A percentile compares a stretch with the other conserved stretches of the same genome.
These are phyloP conservation scores for Phanerochaete sordida DNA, from an alignment of 768 basidiomycete genomes.

Conservation along the genomic window DNA sequence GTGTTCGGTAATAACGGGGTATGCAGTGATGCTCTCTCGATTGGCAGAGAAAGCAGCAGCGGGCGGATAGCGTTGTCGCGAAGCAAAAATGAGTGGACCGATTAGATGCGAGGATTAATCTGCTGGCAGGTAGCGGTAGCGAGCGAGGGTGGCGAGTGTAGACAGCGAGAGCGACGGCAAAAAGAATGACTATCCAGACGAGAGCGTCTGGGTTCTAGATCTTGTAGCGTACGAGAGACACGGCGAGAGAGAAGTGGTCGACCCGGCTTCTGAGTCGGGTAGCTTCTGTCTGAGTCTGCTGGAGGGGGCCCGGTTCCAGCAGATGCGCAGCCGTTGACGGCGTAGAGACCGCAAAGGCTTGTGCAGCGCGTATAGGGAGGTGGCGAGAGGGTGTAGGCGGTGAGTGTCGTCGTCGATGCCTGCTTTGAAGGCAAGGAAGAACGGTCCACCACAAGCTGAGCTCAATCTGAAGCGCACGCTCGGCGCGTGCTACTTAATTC, in stretches of 20 bases:
- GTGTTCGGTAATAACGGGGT: neutral
- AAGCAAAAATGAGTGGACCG: slow-evolving; percentile 9
- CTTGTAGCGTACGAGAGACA: neutral
- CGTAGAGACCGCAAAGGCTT: neutral
- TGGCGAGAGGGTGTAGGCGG: slow-evolving; percentile 13
- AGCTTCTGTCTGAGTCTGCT: neutral
- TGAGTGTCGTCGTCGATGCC: slow-evolving; percentile 21
- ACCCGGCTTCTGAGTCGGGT: neutral
- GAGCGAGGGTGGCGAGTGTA: slow-evolving; percentile 3
- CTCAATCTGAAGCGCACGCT: slow-evolving; percentile 24
- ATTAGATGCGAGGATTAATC: slow-evolving; percentile 22
- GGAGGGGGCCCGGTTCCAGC: neutral
- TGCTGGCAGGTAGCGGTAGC: slow-evolving; percentile 16
- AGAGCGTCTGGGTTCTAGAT: slow-evolving; percentile 10
- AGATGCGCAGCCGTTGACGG: neutral
- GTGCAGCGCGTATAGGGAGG: slow-evolving; percentile 5
- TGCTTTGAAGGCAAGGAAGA: slow-evolving; percentile 25
- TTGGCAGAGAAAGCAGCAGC: neutral
- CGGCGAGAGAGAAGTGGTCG: neutral
- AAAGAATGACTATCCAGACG: slow-evolving; percentile 19
- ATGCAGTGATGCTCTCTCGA: neutral
- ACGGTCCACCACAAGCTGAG: slow-evolving; percentile 18
- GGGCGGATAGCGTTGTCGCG: neutral
- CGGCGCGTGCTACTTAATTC: slow-evolving; percentile 27
- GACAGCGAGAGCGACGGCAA: slow-evolving; percentile 18